A percentile compares a stretch with the other conserved stretches of the same genome.
These are phyloP conservation scores for Diplotaxis tenuifolia DNA, from an alignment of 345 rosid genomes.

Conservation along the genomic window DNA sequence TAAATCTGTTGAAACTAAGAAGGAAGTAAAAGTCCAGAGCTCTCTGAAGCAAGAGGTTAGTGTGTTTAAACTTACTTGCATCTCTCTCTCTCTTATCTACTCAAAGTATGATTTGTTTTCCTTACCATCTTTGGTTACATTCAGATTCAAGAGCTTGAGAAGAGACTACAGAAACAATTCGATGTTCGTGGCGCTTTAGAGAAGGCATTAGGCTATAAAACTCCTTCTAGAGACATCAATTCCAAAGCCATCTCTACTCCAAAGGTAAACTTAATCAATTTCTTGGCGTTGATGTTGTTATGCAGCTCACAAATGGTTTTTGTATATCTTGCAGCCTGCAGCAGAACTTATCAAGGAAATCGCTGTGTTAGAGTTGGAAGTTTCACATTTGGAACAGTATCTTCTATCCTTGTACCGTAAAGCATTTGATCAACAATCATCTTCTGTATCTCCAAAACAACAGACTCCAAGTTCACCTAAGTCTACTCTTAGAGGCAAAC, in stretches of 20 bases:
- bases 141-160: slow-evolving; percentile 89
- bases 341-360: slow-evolving; percentile 84
- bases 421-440: slow-evolving; percentile 77
- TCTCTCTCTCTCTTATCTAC: neutral
- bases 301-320: neutral
- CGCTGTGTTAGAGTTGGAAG: slow-evolving; percentile 85
- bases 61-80: too few species aligned
- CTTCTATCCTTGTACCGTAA: slow-evolving; percentile 84
- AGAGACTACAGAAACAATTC: slow-evolving; percentile 78
- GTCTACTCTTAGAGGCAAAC: slow-evolving; percentile 46
- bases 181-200: slow-evolving; percentile 74
- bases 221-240: slow-evolving; percentile 44
- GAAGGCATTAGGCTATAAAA: slow-evolving; percentile 74
- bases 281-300: neutral
- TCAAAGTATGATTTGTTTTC: neutral
- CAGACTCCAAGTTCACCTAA: slow-evolving; percentile 48
- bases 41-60: slow-evolving; percentile 94
- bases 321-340: slow-evolving; percentile 54
- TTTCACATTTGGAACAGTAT: slow-evolving; percentile 82
- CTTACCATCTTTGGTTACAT: neutral
- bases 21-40: slow-evolving; percentile 48
- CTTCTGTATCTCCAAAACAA: slow-evolving; percentile 58
- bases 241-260: slow-evolving; percentile 44
- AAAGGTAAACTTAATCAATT: neutral
- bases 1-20: slow-evolving; percentile 44